These are phyloP conservation scores for Fraxinus nigra DNA, from an alignment of 305 asterid genomes.

Conservation along the genomic window DNA sequence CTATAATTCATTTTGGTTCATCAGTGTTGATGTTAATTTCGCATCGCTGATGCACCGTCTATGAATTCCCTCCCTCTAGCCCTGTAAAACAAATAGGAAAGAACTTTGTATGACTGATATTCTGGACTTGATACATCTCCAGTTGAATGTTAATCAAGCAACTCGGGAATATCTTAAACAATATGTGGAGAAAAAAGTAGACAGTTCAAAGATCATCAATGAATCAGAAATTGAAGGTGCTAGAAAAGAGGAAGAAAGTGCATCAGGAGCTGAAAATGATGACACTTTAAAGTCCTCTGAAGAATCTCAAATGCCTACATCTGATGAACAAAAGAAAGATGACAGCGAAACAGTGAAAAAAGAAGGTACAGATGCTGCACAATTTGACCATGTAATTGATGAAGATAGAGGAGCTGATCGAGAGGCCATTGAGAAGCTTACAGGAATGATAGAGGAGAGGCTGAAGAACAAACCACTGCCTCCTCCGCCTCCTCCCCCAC, in stretches of 20 bases:
- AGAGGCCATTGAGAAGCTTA: conserved; percentile 68
- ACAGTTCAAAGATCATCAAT: conserved; percentile 45
- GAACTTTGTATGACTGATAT: conserved; percentile 27
- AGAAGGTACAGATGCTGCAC: conserved; percentile 53
- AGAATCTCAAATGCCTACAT: conserved; percentile 43
- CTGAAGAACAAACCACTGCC: conserved; percentile 82
- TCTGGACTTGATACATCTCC: conserved; percentile 34
- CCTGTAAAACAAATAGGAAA: neutral
- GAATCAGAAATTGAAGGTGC: conserved; percentile 46
- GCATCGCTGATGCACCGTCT: neutral
- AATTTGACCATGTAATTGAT: conserved; percentile 75
- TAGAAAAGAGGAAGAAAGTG: conserved; percentile 51
- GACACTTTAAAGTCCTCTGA: conserved; percentile 41
- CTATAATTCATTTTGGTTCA: neutral
- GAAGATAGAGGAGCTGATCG: conserved; percentile 74
- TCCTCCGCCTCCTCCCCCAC: conserved; percentile 76
- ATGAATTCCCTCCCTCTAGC: neutral
- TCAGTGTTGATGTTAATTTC: neutral
- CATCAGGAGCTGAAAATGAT: conserved; percentile 44
- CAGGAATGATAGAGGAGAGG: conserved; percentile 82
- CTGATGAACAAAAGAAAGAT: conserved; percentile 54
- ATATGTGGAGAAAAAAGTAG: conserved; percentile 67
- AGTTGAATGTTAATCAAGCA: conserved; percentile 82
- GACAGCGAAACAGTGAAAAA: conserved; percentile 39
- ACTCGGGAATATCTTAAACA: conserved; percentile 73